phyloP scores from a whole-genome alignment of 257 asterid genomes.

The Euphrasia confusa region DNA sequence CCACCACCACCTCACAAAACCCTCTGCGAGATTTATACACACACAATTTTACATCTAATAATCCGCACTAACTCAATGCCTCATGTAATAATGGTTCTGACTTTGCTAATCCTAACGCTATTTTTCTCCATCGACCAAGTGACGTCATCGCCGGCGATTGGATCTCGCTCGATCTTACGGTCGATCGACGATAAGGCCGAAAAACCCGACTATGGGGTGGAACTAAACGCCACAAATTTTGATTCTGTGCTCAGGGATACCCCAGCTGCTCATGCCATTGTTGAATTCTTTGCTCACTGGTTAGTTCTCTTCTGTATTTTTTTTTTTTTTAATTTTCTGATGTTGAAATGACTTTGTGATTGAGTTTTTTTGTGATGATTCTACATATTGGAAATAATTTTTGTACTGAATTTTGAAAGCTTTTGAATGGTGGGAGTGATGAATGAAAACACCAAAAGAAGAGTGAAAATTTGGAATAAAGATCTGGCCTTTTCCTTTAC shows the following conservation, averaged over 20 bases:
- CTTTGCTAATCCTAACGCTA: conserved; percentile 34
- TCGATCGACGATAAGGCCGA: conserved; percentile 37
- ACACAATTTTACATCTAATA: conserved; percentile 24
- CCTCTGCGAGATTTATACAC: conserved; percentile 23
- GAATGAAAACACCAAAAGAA: not conserved
- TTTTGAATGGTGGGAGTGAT: not conserved
- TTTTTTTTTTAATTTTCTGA: conserved; percentile 1
- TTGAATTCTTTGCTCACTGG: conserved; percentile 92
- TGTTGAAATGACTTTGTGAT: not conserved
- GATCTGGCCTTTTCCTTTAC: conserved; percentile 3
- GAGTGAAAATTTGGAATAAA: not conserved
- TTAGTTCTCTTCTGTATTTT: conserved; percentile 25
- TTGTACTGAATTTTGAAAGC: not conserved
- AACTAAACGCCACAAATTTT: conserved; percentile 66
- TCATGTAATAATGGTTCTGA: conserved; percentile 20
- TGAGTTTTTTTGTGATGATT: conserved; percentile 3
- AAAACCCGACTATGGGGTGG: conserved; percentile 53
- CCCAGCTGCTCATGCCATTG: conserved; percentile 64
- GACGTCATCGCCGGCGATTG: conserved; percentile 27
- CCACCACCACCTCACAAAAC: conserved; percentile 7
- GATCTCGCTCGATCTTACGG: conserved; percentile 70
- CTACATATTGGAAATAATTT: not conserved
- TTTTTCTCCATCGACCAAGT: conserved; percentile 28
- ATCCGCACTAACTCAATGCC: conserved; percentile 28
- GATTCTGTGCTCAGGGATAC: conserved; percentile 65